These are phyloP conservation scores for Schizonepeta tenuifolia DNA, from an alignment of 257 asterid genomes.

Conservation along the genomic window DNA sequence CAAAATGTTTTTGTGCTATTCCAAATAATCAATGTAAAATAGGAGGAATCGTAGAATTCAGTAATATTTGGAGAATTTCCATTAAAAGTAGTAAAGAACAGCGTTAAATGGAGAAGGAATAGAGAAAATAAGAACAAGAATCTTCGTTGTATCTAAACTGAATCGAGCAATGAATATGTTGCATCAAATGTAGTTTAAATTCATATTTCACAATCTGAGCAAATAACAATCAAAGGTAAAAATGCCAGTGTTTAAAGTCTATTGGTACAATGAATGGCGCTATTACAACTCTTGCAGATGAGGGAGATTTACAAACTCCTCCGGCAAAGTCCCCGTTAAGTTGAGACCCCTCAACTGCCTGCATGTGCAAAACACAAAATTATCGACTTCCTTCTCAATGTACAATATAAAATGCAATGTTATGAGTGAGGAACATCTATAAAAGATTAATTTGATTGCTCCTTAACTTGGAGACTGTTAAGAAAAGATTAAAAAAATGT, in stretches of 20 bases:
- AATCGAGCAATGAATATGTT: background rate
- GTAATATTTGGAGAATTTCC: no score
- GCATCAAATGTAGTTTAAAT: background rate
- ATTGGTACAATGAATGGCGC: conserved; percentile 8
- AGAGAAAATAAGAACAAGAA: no score
- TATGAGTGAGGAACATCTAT: no score
- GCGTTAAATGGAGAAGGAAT: no score
- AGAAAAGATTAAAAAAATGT: no score
- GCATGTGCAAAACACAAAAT: conserved; percentile 32
- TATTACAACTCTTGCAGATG: conserved; percentile 65
- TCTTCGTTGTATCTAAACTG: no score
- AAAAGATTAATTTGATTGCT: no score
- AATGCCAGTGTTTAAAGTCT: background rate
- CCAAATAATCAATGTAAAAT: no score
- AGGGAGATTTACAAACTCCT: conserved; percentile 62
- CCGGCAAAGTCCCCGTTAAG: conserved; percentile 72
- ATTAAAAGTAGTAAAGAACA: no score
- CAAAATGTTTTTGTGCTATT: no score
- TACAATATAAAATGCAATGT: background rate
- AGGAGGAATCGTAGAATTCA: no score
- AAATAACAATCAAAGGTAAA: conserved; percentile 16
- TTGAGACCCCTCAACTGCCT: conserved; percentile 67
- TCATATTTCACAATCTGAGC: background rate
- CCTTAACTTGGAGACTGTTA: no score
- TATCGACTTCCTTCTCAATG: background rate